Evolutionary conservation across 2,329 filamentous ascomycete genomes (phyloP).

Genomic region (Chrysoporthe deuterocubensis): DNA sequence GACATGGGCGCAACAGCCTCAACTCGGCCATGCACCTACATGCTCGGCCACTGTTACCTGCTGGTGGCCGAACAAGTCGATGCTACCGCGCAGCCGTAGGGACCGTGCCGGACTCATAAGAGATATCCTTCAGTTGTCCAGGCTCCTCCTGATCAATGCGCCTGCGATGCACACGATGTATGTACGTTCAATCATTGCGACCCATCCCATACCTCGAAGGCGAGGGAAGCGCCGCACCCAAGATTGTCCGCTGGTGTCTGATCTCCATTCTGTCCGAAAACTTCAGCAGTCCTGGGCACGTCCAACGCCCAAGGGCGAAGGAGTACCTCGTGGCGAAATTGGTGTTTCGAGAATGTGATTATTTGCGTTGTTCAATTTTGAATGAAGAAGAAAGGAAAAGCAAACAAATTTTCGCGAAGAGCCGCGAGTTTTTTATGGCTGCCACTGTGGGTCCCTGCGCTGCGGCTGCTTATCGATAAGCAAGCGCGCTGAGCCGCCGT

Average conservation of each 20-base stretch:
- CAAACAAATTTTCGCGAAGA: constrained; percentile 29
- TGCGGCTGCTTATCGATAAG: constrained; percentile 16
- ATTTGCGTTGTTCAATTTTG: constrained; percentile 53
- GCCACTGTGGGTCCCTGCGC: constrained; percentile 15
- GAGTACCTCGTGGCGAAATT: constrained; percentile 48
- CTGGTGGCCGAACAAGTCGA: background rate
- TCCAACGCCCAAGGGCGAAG: constrained; percentile 31
- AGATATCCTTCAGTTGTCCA: background rate
- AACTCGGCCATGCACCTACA: no score
- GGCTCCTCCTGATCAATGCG: background rate
- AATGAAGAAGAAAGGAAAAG: constrained; percentile 38
- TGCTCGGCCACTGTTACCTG: no score
- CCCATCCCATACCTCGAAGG: constrained; percentile 46
- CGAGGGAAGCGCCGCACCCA: constrained; percentile 54
- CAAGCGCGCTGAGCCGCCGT: background rate
- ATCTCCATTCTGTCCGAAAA: constrained; percentile 54
- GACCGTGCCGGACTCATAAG: background rate
- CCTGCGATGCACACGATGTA: constrained; percentile 27
- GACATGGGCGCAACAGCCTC: no score
- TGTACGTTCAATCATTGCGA: constrained; percentile 58
- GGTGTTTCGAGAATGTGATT: constrained; percentile 51
- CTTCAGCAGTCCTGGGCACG: constrained; percentile 49
- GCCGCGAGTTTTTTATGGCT: constrained; percentile 16
- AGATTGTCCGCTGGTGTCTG: constrained; percentile 52
- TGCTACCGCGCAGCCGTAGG: no score